phyloP scores from a whole-genome alignment of 768 basidiomycete genomes.

The Tricholoma matsutake region DNA sequence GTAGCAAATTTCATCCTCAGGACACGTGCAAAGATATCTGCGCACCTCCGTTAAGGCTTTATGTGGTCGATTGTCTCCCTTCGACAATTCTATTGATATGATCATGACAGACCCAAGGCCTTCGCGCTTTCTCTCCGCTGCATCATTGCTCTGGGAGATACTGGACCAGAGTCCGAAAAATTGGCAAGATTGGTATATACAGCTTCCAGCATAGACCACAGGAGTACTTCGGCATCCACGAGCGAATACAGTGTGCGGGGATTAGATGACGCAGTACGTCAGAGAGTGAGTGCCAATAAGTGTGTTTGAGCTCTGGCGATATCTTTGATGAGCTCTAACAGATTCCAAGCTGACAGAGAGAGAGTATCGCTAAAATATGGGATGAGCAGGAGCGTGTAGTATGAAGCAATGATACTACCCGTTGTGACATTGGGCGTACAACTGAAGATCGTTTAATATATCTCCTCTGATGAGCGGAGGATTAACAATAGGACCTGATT shows the following conservation, averaged over 20 bases:
- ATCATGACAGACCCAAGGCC: conserved; percentile 11
- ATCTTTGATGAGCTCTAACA: conserved; percentile 7
- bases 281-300: conserved; percentile 6
- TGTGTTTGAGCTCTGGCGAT: conserved; percentile 8
- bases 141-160: conserved; percentile 6
- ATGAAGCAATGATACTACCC: conserved; percentile 1
- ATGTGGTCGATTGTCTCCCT: conserved; percentile 7
- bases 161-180: conserved; percentile 3
- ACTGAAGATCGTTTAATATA: conserved; percentile 1
- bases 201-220: conserved; percentile 6
- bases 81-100: conserved; percentile 6
- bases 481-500: neutral
- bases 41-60: conserved; percentile 4
- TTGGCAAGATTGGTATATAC: conserved; percentile 5
- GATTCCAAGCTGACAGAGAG: conserved; percentile 6
- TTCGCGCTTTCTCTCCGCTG: conserved; percentile 5
- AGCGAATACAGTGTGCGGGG: conserved; percentile 7
- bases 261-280: conserved; percentile 3
- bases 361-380: conserved; percentile 2
- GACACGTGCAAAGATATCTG: neutral
- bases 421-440: conserved; percentile 3
- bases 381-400: neutral
- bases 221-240: conserved; percentile 9
- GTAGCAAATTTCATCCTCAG: neutral
- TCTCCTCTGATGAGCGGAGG: neutral